phyloP scores from a whole-genome alignment of 2,329 filamentous ascomycete species.

The Graphiopsis chlorocephala region DNA sequence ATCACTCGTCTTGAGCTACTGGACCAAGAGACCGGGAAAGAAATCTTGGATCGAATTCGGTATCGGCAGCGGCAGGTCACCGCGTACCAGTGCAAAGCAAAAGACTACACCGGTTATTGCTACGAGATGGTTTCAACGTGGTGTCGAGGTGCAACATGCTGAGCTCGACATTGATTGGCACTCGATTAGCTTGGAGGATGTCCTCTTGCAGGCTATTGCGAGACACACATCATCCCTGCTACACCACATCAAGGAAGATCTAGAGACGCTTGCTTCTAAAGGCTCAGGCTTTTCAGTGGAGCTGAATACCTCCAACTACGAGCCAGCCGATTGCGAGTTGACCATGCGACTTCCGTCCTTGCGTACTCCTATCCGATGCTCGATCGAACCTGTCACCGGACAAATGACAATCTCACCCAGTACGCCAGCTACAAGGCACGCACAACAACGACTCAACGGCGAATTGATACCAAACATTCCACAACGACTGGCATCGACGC shows the following conservation, averaged over 20 bases:
- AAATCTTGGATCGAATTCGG: slow-evolving; percentile 94
- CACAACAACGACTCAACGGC: slow-evolving; percentile 65
- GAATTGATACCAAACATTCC: slow-evolving; percentile 59
- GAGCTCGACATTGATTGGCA: slow-evolving; percentile 64
- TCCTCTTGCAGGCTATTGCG: slow-evolving; percentile 72
- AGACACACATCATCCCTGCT: slow-evolving; percentile 64
- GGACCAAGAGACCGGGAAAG: slow-evolving; percentile 65
- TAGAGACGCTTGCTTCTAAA: neutral
- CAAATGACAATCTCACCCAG: slow-evolving; percentile 65
- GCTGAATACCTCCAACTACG: slow-evolving; percentile 56
- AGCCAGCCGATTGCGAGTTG: slow-evolving; percentile 67
- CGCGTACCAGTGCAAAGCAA: slow-evolving; percentile 31
- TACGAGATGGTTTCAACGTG: slow-evolving; percentile 81
- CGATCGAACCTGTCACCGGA: slow-evolving; percentile 78
- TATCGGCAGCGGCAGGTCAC: slow-evolving; percentile 61
- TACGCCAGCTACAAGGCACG: slow-evolving; percentile 40
- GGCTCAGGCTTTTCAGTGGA: slow-evolving; percentile 55
- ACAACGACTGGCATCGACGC: slow-evolving; percentile 57
- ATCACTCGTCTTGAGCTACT: slow-evolving; percentile 86
- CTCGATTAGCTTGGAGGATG: slow-evolving; percentile 67
- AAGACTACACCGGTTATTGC: slow-evolving; percentile 43
- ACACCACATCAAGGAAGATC: slow-evolving; percentile 47
- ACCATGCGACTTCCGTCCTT: slow-evolving; percentile 67
- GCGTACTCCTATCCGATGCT: slow-evolving; percentile 56
- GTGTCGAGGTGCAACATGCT: slow-evolving; percentile 68